phyloP scores from a whole-genome alignment of 768 basidiomycete species.

The Imleria badia region DNA sequence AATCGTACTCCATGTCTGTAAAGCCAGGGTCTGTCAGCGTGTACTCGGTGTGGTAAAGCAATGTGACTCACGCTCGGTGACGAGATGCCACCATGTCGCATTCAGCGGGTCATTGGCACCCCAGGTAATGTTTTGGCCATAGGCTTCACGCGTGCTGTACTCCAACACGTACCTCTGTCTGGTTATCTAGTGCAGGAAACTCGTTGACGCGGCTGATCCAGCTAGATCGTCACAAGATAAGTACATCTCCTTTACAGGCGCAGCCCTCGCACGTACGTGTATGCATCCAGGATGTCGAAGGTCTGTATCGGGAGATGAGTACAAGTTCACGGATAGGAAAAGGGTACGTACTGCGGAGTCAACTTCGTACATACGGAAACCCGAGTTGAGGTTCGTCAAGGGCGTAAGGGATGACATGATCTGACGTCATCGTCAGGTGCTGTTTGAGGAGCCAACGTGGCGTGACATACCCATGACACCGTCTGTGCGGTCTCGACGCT shows the following conservation, averaged over 20 bases:
- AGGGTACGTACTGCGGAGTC: constrained; percentile 33
- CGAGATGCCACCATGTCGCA: constrained; percentile 77
- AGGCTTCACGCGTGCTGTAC: constrained; percentile 68
- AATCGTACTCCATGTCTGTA: constrained; percentile 25
- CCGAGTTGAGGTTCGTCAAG: constrained; percentile 66
- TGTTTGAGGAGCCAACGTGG: background rate
- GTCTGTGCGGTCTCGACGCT: constrained; percentile 54
- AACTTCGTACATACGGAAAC: constrained; percentile 52
- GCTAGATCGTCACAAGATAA: constrained; percentile 34
- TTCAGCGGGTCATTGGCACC: constrained; percentile 63
- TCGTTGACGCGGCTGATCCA: constrained; percentile 64
- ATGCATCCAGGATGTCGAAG: constrained; percentile 71
- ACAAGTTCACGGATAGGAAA: background rate
- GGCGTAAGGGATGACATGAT: constrained; percentile 63
- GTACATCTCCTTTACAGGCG: background rate
- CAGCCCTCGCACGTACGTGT: constrained; percentile 50
- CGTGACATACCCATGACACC: constrained; percentile 42
- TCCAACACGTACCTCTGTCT: constrained; percentile 51
- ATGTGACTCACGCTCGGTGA: constrained; percentile 57
- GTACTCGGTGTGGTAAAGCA: background rate
- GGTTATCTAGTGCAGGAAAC: constrained; percentile 54
- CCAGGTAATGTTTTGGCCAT: constrained; percentile 57
- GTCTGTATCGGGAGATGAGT: constrained; percentile 41
- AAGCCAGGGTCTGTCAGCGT: background rate
- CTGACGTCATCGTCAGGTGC: background rate